Evolutionary conservation across 306 rosid species (phyloP), one percentile per base, ranked within the genome.

Genomic region (Acacia acuminata): DNA sequence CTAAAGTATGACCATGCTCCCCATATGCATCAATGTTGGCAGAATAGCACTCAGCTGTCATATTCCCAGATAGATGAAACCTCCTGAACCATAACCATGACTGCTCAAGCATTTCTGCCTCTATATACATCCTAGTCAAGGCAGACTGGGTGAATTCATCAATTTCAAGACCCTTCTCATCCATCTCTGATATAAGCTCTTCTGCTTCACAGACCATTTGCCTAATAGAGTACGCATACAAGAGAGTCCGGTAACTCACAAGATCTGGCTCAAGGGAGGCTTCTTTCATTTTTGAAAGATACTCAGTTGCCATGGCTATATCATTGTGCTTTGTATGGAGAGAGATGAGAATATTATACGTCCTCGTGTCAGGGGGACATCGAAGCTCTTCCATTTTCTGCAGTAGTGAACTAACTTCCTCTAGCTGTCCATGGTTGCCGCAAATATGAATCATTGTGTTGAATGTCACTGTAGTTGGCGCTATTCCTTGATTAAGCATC

Each of bases 391-490:
- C 99, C 99, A 95, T 95, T 79, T 89, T 95, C 79, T 63, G 88
- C 80, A 93, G 81, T 30, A 95, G 93, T 11, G 84, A 90, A 66
- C 77, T 73, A 68, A 90, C 96, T 89, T 95, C 98, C 74, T 90
- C 90, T 36, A 93, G 88, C 38, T 40, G 86, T 72, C 92, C 98
- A 78, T 93, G 91, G 87, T 90, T 95, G 43, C 99, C 98, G 81
- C 96, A 93, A 75, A 95, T 90, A 86, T 93, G 98, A 86, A 95
- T 95, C 90, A 93, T 92, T 38, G 99, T 93, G 85, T 95, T 95
- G 90, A 95, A 95, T 67, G 99, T 95, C 80, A 95, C 98, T 0
- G 92, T 88, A 2, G 94, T 93, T 10, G 98, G 98, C 13, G 90
- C 85, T 76, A 89, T 87, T 25, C 98, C 99, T 74, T 80, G 97